phyloP scores from a whole-genome alignment of 2,329 filamentous ascomycete genomes.

The Microcyclospora tardicrescens region DNA sequence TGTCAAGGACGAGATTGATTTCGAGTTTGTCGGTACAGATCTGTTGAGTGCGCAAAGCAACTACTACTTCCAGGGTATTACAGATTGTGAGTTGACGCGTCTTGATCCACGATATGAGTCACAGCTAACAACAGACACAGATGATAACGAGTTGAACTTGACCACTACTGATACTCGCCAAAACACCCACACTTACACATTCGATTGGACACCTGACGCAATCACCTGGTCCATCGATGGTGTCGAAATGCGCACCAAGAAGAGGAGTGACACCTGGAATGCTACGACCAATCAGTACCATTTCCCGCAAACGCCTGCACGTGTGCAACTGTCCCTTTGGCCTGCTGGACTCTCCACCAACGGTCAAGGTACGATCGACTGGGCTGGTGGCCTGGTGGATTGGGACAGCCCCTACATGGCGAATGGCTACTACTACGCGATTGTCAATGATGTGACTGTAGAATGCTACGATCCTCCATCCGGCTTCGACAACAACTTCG shows the following conservation, averaged over 20 bases:
- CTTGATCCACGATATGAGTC: neutral
- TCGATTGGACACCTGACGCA: constrained; percentile 79
- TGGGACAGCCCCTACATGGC: constrained; percentile 75
- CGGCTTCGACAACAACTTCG: constrained; percentile 45
- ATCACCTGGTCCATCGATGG: constrained; percentile 85
- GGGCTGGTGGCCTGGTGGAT: constrained; percentile 83
- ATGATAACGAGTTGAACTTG: constrained; percentile 63
- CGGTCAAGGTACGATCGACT: constrained; percentile 70
- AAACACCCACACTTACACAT: constrained; percentile 79
- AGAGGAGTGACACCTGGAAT: constrained; percentile 77
- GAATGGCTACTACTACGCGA: constrained; percentile 81
- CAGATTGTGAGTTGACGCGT: constrained; percentile 55
- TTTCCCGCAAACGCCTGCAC: constrained; percentile 82
- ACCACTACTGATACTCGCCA: constrained; percentile 56
- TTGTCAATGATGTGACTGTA: constrained; percentile 63
- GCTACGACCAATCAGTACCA: constrained; percentile 65
- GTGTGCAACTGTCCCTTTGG: constrained; percentile 91
- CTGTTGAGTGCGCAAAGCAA: constrained; percentile 74
- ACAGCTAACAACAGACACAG: constrained; percentile 32
- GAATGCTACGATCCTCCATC: constrained; percentile 77
- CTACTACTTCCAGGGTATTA: constrained; percentile 91
- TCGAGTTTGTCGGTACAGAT: constrained; percentile 80
- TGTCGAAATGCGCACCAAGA: constrained; percentile 57
- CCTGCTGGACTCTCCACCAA: constrained; percentile 74
- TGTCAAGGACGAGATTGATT: constrained; percentile 97